Evolutionary conservation across 495 filamentous ascomycete species (phyloP).

Genomic region (Neurospora sp.): DNA sequence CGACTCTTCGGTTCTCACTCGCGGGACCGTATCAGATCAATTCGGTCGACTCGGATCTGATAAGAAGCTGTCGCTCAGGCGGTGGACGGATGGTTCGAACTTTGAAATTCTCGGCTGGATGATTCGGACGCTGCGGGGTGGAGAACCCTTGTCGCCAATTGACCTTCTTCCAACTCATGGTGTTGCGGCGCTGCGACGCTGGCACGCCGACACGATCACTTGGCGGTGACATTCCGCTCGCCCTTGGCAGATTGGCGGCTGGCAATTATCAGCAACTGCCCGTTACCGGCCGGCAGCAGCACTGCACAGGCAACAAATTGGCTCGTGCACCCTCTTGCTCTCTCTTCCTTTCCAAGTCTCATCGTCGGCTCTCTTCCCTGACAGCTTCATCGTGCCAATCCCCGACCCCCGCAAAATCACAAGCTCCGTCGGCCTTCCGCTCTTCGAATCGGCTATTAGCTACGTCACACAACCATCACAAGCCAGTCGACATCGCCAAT

Average conservation of each 20-base stretch:
- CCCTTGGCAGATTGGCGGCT: not conserved
- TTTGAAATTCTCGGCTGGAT: no score
- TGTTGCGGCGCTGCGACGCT: not conserved
- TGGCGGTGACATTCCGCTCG: not conserved
- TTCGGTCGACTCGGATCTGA: not conserved
- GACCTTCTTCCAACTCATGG: not conserved
- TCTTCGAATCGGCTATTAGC: constrained; percentile 30
- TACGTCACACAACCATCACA: constrained; percentile 25
- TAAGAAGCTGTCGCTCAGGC: not conserved
- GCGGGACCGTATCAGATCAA: not conserved
- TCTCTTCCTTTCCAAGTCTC: not conserved
- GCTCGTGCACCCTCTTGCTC: not conserved
- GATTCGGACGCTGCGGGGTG: no score
- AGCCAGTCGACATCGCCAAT: constrained; percentile 8
- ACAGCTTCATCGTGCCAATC: not conserved
- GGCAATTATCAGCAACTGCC: not conserved
- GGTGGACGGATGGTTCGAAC: not conserved
- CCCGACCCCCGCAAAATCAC: constrained; percentile 41
- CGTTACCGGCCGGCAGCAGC: not conserved
- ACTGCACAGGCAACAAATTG: not conserved
- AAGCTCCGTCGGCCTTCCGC: constrained; percentile 30
- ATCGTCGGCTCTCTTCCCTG: not conserved
- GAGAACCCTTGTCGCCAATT: no score
- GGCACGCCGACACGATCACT: not conserved
- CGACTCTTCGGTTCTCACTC: not conserved